Conservation (phyloP, 1,139 yeast species). For the Yamadazyma sp. region DNA sequence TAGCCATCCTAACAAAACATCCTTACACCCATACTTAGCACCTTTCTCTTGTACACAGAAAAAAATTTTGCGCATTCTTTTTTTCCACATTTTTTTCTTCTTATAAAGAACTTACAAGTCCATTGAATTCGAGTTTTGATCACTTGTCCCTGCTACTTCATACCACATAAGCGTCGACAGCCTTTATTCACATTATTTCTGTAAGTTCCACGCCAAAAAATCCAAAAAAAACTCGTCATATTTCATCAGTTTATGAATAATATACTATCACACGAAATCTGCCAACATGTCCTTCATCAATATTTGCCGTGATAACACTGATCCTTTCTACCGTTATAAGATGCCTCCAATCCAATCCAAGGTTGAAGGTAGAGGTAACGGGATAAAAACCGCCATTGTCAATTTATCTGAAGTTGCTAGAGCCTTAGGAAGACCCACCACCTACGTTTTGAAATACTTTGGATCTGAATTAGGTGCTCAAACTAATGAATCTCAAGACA, state of each 20-base stretch:
- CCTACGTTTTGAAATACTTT: slow-evolving; percentile 88
- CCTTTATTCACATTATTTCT: not conserved
- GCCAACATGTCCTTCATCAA: slow-evolving; percentile 78
- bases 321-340: slow-evolving; percentile 98
- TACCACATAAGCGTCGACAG: not conserved
- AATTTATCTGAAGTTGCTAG: slow-evolving; percentile 93
- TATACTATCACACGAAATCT: slow-evolving; percentile 4
- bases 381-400: slow-evolving; percentile 93
- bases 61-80: slow-evolving; percentile 2
- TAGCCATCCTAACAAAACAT: not conserved
- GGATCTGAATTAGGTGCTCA: slow-evolving; percentile 98
- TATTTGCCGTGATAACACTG: slow-evolving; percentile 95
- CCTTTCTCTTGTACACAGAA: not conserved
- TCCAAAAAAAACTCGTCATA: not conserved
- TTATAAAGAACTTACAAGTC: too few species aligned
- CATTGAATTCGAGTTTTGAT: too few species aligned
- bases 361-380: slow-evolving; percentile 99
- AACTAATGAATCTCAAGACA: slow-evolving; percentile 80
- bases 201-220: not conserved
- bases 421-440: slow-evolving; percentile 89
- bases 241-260: slow-evolving; percentile 9
- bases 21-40: not conserved
- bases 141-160: not conserved
- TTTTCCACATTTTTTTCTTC: not conserved
- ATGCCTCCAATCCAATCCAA: slow-evolving; percentile 98